These are phyloP conservation scores for Polyporus arcularius DNA, from an alignment of 768 basidiomycete genomes.

Conservation along the genomic window DNA sequence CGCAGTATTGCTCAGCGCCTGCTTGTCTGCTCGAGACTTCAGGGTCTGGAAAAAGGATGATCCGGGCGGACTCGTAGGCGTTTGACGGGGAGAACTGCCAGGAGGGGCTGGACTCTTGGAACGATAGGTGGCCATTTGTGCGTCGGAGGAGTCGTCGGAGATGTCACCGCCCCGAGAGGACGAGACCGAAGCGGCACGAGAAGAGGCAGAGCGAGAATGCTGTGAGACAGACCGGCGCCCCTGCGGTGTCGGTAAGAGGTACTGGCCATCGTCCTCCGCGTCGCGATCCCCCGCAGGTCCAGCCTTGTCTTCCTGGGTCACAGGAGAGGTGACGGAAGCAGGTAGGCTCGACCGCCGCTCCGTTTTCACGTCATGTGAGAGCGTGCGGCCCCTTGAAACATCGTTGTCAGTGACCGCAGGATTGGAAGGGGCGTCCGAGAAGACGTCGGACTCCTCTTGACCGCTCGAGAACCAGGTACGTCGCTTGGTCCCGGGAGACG, in stretches of 20 bases:
- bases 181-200: constrained; percentile 39
- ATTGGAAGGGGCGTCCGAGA: constrained; percentile 4
- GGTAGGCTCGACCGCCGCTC: constrained; percentile 21
- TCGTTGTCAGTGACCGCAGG: constrained; percentile 5
- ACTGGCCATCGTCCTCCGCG: constrained; percentile 5
- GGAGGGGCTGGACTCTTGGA: constrained; percentile 21
- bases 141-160: constrained; percentile 35
- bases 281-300: background rate
- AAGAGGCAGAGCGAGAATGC: constrained; percentile 40
- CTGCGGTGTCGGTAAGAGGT: background rate
- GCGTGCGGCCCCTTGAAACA: constrained; percentile 17
- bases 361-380: constrained; percentile 5
- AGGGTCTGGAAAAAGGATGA: constrained; percentile 72
- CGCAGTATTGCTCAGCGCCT: constrained; percentile 80
- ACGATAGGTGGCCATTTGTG: constrained; percentile 21
- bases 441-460: constrained; percentile 37
- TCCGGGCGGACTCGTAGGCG: constrained; percentile 45
- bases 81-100: constrained; percentile 22
- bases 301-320: background rate
- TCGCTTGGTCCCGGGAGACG: constrained; percentile 36
- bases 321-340: background rate
- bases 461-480: constrained; percentile 57
- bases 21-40: constrained; percentile 79
- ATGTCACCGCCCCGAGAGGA: constrained; percentile 32
- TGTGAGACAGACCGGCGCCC: constrained; percentile 45